A percentile compares a stretch with the other conserved stretches of the same genome.
These are phyloP conservation scores for Allium cepa DNA, from an alignment of 106 monocot species.

Conservation along the genomic window DNA sequence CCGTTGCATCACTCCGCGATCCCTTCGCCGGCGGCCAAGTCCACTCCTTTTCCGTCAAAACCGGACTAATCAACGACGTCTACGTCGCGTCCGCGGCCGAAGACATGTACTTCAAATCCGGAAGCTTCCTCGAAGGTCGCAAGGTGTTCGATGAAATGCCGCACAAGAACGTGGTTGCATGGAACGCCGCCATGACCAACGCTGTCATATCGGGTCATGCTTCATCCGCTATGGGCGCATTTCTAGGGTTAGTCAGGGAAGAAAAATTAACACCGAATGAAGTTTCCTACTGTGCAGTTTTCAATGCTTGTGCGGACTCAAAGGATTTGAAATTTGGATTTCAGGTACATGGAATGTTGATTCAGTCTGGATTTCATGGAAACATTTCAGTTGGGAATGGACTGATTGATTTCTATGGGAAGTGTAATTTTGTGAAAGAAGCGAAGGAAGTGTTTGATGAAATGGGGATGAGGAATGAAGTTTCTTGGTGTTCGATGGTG, in stretches of 20 bases:
- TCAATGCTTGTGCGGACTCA: constrained; percentile 59
- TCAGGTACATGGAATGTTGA: constrained; percentile 48
- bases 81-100: constrained; percentile 51
- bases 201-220: constrained; percentile 34
- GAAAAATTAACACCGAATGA: constrained; percentile 14
- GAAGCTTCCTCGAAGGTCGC: constrained; percentile 20
- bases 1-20: constrained; percentile 25
- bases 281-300: constrained; percentile 45
- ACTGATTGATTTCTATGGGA: constrained; percentile 80
- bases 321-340: constrained; percentile 22
- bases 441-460: constrained; percentile 53
- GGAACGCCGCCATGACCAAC: constrained; percentile 76
- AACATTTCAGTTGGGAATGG: constrained; percentile 57
- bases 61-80: constrained; percentile 36
- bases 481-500: constrained; percentile 79
- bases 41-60: constrained; percentile 40
- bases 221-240: constrained; percentile 8
- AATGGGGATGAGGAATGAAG: constrained; percentile 39
- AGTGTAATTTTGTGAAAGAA: constrained; percentile 27
- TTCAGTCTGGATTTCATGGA: constrained; percentile 27
- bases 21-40: constrained; percentile 21
- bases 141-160: constrained; percentile 79
- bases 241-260: constrained; percentile 8
- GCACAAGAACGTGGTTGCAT: constrained; percentile 31
- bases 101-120: constrained; percentile 59